These are phyloP conservation scores for Xylaria sp. DNA, from an alignment of 2,329 filamentous ascomycete genomes.

Conservation along the genomic window DNA sequence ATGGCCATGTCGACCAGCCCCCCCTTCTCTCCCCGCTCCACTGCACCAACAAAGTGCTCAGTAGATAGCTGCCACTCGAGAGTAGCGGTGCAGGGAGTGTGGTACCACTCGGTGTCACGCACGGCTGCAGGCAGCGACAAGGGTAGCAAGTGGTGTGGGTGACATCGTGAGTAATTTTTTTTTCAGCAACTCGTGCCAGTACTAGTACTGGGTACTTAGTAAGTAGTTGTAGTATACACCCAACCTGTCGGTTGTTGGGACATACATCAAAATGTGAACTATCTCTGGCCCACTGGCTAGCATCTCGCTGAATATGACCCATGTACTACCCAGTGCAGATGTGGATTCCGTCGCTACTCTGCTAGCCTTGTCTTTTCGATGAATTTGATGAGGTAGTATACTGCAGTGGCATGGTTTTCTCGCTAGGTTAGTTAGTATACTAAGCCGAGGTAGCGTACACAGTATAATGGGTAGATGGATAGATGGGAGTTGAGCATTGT, in stretches of 20 bases:
- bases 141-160: slow-evolving; percentile 39
- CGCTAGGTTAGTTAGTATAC: not conserved
- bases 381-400: slow-evolving; percentile 29
- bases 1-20: slow-evolving; percentile 33
- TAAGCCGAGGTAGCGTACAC: not conserved
- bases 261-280: slow-evolving; percentile 25
- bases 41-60: slow-evolving; percentile 8
- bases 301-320: slow-evolving; percentile 40
- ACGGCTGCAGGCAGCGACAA: slow-evolving; percentile 48
- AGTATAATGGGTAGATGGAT: not conserved
- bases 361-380: slow-evolving; percentile 43
- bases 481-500: slow-evolving; percentile 2
- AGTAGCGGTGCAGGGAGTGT: slow-evolving; percentile 48
- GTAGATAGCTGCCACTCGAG: slow-evolving; percentile 36
- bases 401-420: not conserved
- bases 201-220: slow-evolving; percentile 18
- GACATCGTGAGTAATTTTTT: slow-evolving; percentile 35
- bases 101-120: slow-evolving; percentile 50
- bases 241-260: slow-evolving; percentile 53
- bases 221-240: slow-evolving; percentile 33
- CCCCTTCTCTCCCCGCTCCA: slow-evolving; percentile 19
- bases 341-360: slow-evolving; percentile 45
- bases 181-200: slow-evolving; percentile 45
- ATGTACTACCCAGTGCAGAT: slow-evolving; percentile 32
- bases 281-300: slow-evolving; percentile 43